Evolutionary conservation across 176 grass and related monocot species (phyloP).

Genomic region (Aegilops bicornis): DNA sequence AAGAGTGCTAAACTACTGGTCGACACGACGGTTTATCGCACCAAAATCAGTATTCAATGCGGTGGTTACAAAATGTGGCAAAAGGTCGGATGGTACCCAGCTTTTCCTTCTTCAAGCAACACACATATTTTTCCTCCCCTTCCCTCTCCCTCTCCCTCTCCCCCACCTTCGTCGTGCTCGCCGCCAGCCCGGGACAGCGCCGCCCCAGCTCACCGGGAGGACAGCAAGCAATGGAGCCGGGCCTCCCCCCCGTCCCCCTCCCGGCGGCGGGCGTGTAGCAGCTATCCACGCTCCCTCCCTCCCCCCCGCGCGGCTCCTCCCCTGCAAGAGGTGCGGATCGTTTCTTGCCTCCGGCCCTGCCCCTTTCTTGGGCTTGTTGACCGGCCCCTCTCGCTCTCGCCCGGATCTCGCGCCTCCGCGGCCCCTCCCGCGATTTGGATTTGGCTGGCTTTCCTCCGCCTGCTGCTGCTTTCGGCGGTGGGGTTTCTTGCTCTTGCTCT

Average conservation of each 20-base stretch:
- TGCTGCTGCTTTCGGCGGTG: not conserved
- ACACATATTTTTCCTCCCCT: too few species aligned
- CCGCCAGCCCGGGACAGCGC: constrained; percentile 30
- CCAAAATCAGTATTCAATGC: not conserved
- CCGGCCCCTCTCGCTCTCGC: too few species aligned
- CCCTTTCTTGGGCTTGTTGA: not conserved
- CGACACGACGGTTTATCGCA: not conserved
- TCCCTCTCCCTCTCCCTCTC: not conserved
- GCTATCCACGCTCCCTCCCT: not conserved
- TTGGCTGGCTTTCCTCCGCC: not conserved
- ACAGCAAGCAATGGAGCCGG: constrained; percentile 29
- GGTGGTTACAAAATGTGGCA: constrained; percentile 31
- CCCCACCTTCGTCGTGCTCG: not conserved
- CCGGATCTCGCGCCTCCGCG: constrained; percentile 24
- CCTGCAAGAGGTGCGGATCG: constrained; percentile 22
- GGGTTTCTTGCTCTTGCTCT: constrained; percentile 36
- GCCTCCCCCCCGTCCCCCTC: not conserved
- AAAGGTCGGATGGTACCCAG: constrained; percentile 2
- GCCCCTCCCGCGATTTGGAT: not conserved
- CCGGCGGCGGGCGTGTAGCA: constrained; percentile 2
- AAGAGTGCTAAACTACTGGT: not conserved
- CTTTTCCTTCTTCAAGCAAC: not conserved
- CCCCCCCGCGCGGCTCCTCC: not conserved
- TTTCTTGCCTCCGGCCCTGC: not conserved
- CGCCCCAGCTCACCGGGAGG: not conserved